phyloP scores from a whole-genome alignment of 306 rosid genomes.

The Gastrolobium bilobum region DNA sequence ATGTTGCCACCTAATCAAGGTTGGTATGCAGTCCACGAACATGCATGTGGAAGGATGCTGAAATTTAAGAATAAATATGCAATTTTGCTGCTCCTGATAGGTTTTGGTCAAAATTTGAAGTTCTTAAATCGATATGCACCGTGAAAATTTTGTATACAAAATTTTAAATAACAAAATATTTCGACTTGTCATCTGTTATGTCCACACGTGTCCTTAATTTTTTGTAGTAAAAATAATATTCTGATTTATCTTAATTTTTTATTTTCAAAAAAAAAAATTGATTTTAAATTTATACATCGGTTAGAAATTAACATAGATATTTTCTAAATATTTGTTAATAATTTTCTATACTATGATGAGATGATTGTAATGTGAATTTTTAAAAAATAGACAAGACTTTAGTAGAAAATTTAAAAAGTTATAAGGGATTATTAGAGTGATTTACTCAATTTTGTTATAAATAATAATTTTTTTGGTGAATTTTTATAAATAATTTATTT shows the following conservation, averaged over 20 bases:
- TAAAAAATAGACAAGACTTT: background rate
- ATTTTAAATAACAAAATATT: background rate
- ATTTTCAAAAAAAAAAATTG: background rate
- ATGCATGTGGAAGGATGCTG: background rate
- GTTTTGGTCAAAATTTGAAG: conserved; percentile 27
- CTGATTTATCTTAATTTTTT: background rate
- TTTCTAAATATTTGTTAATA: background rate
- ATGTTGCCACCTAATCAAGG: conserved; percentile 43
- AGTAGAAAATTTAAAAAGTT: background rate
- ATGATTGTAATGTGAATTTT: too few relatives aligned
- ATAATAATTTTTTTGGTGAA: background rate
- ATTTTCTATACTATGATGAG: background rate
- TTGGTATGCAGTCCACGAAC: conserved; percentile 1
- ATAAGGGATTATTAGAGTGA: too few relatives aligned
- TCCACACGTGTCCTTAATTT: background rate
- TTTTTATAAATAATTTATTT: too few relatives aligned
- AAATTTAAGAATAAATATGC: conserved; percentile 8
- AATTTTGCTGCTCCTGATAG: conserved; percentile 12
- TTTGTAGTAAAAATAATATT: background rate
- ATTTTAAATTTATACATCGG: background rate
- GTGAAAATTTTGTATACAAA: background rate
- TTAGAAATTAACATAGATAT: background rate
- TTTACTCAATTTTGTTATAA: background rate
- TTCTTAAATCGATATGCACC: background rate
- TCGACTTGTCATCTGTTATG: background rate